These are phyloP conservation scores for Monosporozyma aquatica DNA, from an alignment of 805 yeast species.

Conservation along the genomic window DNA sequence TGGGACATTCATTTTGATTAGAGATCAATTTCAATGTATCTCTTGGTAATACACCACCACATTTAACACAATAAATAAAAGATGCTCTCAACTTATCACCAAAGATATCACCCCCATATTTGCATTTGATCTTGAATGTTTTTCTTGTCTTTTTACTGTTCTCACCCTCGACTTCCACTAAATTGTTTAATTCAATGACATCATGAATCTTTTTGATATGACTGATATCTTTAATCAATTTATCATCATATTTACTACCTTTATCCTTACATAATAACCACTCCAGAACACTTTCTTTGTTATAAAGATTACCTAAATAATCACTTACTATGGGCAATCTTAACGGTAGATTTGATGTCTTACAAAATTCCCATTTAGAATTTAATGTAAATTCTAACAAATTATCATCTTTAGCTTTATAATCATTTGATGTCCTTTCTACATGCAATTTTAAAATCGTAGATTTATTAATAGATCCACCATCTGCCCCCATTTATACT, in stretches of 20 bases:
- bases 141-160: background rate
- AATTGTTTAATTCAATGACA: slow-evolving; percentile 35
- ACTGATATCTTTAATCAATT: slow-evolving; percentile 19
- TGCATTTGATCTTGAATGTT: slow-evolving; percentile 10
- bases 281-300: slow-evolving; percentile 55
- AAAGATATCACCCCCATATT: slow-evolving; percentile 25
- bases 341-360: slow-evolving; percentile 36
- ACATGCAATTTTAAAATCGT: slow-evolving; percentile 31
- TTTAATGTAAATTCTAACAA: slow-evolving; percentile 16
- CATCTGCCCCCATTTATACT: slow-evolving; percentile 53
- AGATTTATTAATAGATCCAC: slow-evolving; percentile 61
- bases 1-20: slow-evolving; percentile 30
- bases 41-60: slow-evolving; percentile 37
- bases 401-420: slow-evolving; percentile 13
- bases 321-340: slow-evolving; percentile 56
- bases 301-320: slow-evolving; percentile 53
- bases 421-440: slow-evolving; percentile 24
- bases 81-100: slow-evolving; percentile 28
- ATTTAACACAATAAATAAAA: slow-evolving; percentile 39
- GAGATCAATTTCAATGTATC: slow-evolving; percentile 24
- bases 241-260: slow-evolving; percentile 18
- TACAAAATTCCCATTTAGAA: slow-evolving; percentile 42
- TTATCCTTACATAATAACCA: slow-evolving; percentile 34
- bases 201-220: slow-evolving; percentile 37
- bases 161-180: slow-evolving; percentile 8